Evolutionary conservation across 2,329 filamentous ascomycete species (phyloP), one percentile per base, ranked within the genome.

Genomic region (Aureobasidium melanogenum): DNA sequence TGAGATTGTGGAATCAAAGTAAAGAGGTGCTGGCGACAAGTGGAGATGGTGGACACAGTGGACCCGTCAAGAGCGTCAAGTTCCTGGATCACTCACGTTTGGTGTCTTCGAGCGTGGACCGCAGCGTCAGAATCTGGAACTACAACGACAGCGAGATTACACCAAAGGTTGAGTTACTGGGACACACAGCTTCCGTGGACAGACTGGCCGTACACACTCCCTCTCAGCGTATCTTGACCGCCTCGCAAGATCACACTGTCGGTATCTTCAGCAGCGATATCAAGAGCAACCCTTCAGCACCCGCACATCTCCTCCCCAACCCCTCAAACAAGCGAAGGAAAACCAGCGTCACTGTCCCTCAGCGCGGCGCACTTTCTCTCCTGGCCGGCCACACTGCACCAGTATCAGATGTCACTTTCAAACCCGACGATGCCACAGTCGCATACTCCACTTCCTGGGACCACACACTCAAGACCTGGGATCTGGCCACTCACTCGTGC

Each of bases 371-470:
- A 5, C 79, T 97, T 7, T 80, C 86, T 43, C 79, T 95, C 59
- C 82, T 96, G 62, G 77, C 82, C 17, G 83, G 85, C 58, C 88
- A 97, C 80, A 83, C 84, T 61, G 82, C 85, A 12, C 82, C 88
- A 47, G 90, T 92, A 47, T 89, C 89, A 1, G 88, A 87, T 59
- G 88, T 88, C 39, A 82, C 91, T 51, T 97, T 99, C 78, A 90
- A 96, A 74, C 87, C 87, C 5, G 81, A 84, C 59, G 93, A 97
- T 75, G 76, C 86, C 12, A 96, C 90, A 15, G 90, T 97, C 43
- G 93, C 89, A 50, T 97, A 99, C 79, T 93, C 91, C 1, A 85
- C 87, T 24, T 96, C 91, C 19, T 88, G 89, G 77, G 95, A 99
- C 77, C 92, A 96, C 79, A 89, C 89, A 1, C 79, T 97, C 67